Conservation (phyloP, 306 rosid species). For the Begonia masoniana region DNA sequence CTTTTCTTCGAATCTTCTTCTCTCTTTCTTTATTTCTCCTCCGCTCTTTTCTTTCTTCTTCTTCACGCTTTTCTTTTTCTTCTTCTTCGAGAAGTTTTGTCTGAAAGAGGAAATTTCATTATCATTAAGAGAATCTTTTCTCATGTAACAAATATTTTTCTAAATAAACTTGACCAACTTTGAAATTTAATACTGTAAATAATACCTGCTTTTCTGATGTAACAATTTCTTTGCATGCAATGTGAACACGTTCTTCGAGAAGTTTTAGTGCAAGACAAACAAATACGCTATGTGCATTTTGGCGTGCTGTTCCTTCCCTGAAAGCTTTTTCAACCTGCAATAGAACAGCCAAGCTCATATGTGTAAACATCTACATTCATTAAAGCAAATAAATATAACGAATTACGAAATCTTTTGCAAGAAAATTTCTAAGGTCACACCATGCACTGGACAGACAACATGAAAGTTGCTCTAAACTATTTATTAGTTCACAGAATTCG, state of each 20-base stretch:
- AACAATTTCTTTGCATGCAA: constrained; percentile 95
- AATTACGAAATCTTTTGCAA: too few relatives aligned
- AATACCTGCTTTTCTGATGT: constrained; percentile 91
- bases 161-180: too few relatives aligned
- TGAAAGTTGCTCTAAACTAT: too few relatives aligned
- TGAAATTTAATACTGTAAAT: too few relatives aligned
- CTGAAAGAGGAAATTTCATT: constrained; percentile 30
- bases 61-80: constrained; percentile 97
- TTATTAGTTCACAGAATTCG: too few relatives aligned
- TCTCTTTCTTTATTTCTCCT: constrained; percentile 85
- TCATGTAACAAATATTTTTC: too few relatives aligned
- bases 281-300: constrained; percentile 98
- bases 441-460: too few relatives aligned
- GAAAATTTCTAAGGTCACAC: too few relatives aligned
- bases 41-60: constrained; percentile 95
- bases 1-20: constrained; percentile 89
- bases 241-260: constrained; percentile 94
- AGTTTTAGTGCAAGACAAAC: constrained; percentile 89
- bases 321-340: constrained; percentile 96
- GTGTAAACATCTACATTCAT: too few relatives aligned
- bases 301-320: constrained; percentile 99
- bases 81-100: constrained; percentile 98
- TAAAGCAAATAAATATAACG: too few relatives aligned
- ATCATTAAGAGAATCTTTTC: too few relatives aligned
- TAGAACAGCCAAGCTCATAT: neutral